A percentile compares a stretch with the other conserved stretches of the same genome.
These are phyloP conservation scores for Rhizopogon rudus DNA, from an alignment of 768 basidiomycete species.

Conservation along the genomic window DNA sequence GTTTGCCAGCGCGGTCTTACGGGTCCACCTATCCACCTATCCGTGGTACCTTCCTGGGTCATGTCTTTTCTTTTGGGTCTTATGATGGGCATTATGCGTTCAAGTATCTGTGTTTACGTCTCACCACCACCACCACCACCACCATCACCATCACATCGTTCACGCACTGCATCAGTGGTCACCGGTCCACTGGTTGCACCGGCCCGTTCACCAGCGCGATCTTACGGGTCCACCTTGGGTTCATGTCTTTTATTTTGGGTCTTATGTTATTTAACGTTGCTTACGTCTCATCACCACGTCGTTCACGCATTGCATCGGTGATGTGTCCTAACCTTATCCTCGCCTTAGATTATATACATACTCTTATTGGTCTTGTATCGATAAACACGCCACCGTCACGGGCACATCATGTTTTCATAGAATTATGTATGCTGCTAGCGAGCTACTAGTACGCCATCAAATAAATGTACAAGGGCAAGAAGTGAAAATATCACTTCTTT, in stretches of 20 bases:
- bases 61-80: too few relatives aligned
- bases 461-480: not conserved
- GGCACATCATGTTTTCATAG: not conserved
- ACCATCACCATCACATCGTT: not conserved
- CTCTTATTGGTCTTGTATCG: not conserved
- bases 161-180: not conserved
- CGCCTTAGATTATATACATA: not conserved
- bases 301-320: too few relatives aligned
- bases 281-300: too few relatives aligned
- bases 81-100: too few relatives aligned
- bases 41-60: too few relatives aligned
- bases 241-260: too few relatives aligned
- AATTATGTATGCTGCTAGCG: not conserved
- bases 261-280: too few relatives aligned
- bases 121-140: not conserved
- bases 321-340: slow-evolving; percentile 13
- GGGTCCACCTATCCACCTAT: too few relatives aligned
- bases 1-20: too few relatives aligned
- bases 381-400: not conserved
- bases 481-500: slow-evolving; percentile 48
- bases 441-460: not conserved
- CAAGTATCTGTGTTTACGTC: too few relatives aligned
- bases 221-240: too few relatives aligned
- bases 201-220: too few relatives aligned
- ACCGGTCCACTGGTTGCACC: not conserved